Percentiles rank a stretch among this genome's conserved stretches.
Evolutionary conservation across 345 rosid genomes (phyloP).

Genomic region (Heritiera littoralis): DNA sequence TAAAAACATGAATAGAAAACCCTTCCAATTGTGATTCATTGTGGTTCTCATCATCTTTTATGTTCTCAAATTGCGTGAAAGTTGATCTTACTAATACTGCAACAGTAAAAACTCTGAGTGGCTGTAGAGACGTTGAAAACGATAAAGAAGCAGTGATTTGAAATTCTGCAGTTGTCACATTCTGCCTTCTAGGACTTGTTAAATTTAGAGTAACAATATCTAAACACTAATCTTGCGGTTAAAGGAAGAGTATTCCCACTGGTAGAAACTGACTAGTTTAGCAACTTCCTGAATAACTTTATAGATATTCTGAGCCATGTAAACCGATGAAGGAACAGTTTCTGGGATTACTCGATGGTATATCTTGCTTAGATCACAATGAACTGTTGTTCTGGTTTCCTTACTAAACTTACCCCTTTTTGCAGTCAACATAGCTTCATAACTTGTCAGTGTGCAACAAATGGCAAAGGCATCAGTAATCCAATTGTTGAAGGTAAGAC

Average conservation of each 20-base stretch:
- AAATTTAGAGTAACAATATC: not conserved
- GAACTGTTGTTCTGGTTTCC: not conserved
- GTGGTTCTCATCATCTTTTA: not conserved
- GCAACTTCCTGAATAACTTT: not conserved
- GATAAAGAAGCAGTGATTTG: not conserved
- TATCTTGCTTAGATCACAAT: not conserved
- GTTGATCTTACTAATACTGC: not conserved
- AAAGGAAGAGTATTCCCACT: not conserved
- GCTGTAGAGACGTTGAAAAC: not conserved
- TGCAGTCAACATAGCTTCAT: not conserved
- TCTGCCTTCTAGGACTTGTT: not conserved
- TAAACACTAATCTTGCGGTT: not conserved
- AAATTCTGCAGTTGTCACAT: not conserved
- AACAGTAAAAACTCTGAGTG: not conserved
- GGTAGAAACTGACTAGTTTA: not conserved
- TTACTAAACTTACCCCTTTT: not conserved
- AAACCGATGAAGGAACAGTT: not conserved
- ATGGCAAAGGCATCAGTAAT: not conserved
- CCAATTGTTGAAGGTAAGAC: not conserved
- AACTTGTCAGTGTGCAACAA: not conserved
- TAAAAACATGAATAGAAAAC: not conserved
- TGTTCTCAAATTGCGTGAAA: not conserved
- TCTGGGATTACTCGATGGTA: not conserved
- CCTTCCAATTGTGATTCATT: not conserved
- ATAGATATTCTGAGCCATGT: not conserved